A percentile compares a stretch with the other conserved stretches of the same genome.
Evolutionary conservation across 345 rosid species (phyloP).

Genomic region (Syzygium aqueum): DNA sequence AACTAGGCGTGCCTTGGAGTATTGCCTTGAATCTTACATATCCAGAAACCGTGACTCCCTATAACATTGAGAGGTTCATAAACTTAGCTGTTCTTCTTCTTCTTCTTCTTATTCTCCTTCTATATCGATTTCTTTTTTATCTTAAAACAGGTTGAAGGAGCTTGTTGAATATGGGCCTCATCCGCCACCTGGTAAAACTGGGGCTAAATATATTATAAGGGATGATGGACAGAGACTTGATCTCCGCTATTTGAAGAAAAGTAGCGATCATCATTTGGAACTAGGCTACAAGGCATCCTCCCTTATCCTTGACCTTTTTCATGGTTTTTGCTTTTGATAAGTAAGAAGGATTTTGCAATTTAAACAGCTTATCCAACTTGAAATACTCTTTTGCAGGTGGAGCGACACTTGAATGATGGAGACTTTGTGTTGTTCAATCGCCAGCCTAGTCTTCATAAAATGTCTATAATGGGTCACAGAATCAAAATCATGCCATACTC

Average conservation of each 20-base stretch:
- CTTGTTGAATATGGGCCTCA: conserved; percentile 97
- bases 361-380: not conserved
- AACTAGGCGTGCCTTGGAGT: conserved; percentile 98
- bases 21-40: conserved; percentile 90
- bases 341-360: not conserved
- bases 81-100: not conserved
- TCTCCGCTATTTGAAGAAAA: conserved; percentile 94
- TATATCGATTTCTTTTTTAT: not conserved
- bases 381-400: conserved; percentile 51
- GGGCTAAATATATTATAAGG: conserved; percentile 92
- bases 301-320: not conserved
- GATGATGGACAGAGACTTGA: conserved; percentile 99
- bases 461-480: conserved; percentile 98
- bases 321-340: not conserved
- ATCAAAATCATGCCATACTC: conserved; percentile 98
- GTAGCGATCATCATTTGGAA: conserved; percentile 97
- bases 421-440: conserved; percentile 93
- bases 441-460: conserved; percentile 97
- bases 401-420: conserved; percentile 88
- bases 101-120: not conserved
- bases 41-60: conserved; percentile 95
- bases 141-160: conserved; percentile 61
- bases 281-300: conserved; percentile 79
- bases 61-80: conserved; percentile 83
- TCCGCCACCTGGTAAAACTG: conserved; percentile 97